Evolutionary conservation across 2,329 filamentous ascomycete species (phyloP), one percentile per base, ranked within the genome.

Genomic region (Exophiala lecanii-corni): DNA sequence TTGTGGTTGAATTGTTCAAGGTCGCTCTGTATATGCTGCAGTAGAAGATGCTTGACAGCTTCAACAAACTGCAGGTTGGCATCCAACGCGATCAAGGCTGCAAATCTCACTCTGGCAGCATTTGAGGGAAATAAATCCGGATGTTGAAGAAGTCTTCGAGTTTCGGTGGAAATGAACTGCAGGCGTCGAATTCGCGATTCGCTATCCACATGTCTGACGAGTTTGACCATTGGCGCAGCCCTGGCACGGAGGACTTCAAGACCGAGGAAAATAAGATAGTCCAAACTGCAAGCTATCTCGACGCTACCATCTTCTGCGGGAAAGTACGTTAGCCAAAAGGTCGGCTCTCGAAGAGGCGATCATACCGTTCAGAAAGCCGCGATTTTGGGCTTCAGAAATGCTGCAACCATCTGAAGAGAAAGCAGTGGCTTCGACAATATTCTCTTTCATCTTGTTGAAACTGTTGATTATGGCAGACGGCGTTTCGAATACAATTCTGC

Each of bases 161-260:
- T 12, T 33, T 51, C 48, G 13, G 36, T 17, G 9, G 26, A 20
- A 6, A 49, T 20, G 19, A 51, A 45, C 19, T 43, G 19, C 3
- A 54, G 34, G 21, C 49, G 37, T n/a, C 20, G 38, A 32, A 39
- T 26, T 35, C 51, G 45, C 9, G 17, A 41, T 16, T 36, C 15
- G n/a, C 26, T 17, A 19, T 44, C 39, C 7, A 20, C 18, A 19
- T 23, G 3, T n/a, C 36, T 26, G 13, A 28, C 16, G 13, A 47
- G 41, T 16, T 45, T 47, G 17, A 43, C 45, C 20, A 49, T 30
- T 35, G 49, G 39, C 36, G 41, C 49, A 1, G 51, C 36, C 39
- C 40, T 51, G 13, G 48, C 45, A 4, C 51, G 45, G n/a, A 45
- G 44, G 19, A 54, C 21, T 26, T 54, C 48, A 3, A 54, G 16